Evolutionary conservation across 441 rosid species (phyloP), one percentile per base, ranked within the genome.

Genomic region (Populus hybrid): DNA sequence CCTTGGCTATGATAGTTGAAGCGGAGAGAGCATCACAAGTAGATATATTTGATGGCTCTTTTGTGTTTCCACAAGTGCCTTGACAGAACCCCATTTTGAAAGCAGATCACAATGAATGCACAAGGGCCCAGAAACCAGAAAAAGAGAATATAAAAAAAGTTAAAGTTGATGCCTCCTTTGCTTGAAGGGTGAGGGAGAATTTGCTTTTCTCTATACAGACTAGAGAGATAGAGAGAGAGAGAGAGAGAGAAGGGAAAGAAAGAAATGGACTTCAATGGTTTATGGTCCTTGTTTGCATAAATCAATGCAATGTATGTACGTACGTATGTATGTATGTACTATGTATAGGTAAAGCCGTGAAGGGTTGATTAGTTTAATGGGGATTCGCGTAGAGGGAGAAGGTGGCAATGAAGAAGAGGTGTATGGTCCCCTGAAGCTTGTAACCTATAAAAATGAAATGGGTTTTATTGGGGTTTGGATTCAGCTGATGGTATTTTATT

Each of bases 151-250:
- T 65, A 61, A 75, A 70, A 76, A 82, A 78, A 84, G 50, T 35
- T 67, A 77, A 75, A 81, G 63, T n/a, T 66, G 61, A 53, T 53
- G 46, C 61, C 80, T 76, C 84, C 91, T 88, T 92, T 89, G 88
- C 92, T 90, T 90, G 79, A 81, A 78, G 87, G 80, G 83, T 82
- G 90, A 86, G 82, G 80, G 83, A 86, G 85, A 87, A 85, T 84
- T 85, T 81, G 66, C 36, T 36, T 70, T 61, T 53, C n/a, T 53
- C 61, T 6, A 53, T 53, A 53, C 6, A 53, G n/a, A 53, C 61
- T 53, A 53, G 64, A 63, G 21, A 36, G 40, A 28, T 46, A 70
- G 26, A 64, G 35, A 59, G n/a, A 75, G 61, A 64, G 8, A 35
- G 21, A 64, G 8, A 35, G 21, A 65, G 69, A 76, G 61, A 64